These are phyloP conservation scores for Lactarius akahatsu DNA, from an alignment of 768 basidiomycete species.

Conservation along the genomic window DNA sequence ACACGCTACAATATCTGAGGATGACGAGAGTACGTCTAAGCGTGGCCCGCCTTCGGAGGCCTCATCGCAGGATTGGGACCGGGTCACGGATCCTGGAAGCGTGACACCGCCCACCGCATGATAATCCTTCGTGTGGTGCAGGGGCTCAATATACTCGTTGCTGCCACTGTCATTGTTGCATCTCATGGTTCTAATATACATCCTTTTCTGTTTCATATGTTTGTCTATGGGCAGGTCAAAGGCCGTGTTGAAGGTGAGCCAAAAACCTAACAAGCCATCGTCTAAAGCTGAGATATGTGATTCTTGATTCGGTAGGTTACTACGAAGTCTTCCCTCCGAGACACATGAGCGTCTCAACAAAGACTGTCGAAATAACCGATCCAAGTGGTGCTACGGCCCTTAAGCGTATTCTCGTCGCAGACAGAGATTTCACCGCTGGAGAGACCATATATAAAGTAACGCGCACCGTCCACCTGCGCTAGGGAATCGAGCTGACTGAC, in stretches of 20 bases:
- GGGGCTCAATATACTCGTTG: constrained; percentile 23
- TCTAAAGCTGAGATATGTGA: constrained; percentile 31
- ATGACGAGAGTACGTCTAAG: constrained; percentile 54
- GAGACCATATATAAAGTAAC: constrained; percentile 75
- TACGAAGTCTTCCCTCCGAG: constrained; percentile 76
- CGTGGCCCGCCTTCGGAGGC: constrained; percentile 78
- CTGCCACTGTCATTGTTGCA: constrained; percentile 33
- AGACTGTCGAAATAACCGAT: constrained; percentile 36
- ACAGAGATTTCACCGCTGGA: constrained; percentile 65
- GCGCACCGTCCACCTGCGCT: constrained; percentile 5
- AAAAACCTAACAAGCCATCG: constrained; percentile 19
- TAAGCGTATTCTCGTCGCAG: constrained; percentile 52
- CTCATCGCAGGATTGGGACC: constrained; percentile 91
- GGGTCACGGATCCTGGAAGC: constrained; percentile 71
- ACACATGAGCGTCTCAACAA: constrained; percentile 64
- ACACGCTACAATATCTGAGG: constrained; percentile 44
- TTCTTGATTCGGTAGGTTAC: constrained; percentile 54
- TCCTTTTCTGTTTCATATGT: constrained; percentile 38
- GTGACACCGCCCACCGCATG: constrained; percentile 46
- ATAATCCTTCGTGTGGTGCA: constrained; percentile 27
- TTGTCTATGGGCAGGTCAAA: constrained; percentile 50
- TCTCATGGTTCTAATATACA: constrained; percentile 57
- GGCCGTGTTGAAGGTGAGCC: constrained; percentile 74
- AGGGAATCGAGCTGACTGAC: not conserved
- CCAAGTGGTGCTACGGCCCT: constrained; percentile 39